These are phyloP conservation scores for Alternaria sp. DNA, from an alignment of 2,329 filamentous ascomycete species.

Conservation along the genomic window DNA sequence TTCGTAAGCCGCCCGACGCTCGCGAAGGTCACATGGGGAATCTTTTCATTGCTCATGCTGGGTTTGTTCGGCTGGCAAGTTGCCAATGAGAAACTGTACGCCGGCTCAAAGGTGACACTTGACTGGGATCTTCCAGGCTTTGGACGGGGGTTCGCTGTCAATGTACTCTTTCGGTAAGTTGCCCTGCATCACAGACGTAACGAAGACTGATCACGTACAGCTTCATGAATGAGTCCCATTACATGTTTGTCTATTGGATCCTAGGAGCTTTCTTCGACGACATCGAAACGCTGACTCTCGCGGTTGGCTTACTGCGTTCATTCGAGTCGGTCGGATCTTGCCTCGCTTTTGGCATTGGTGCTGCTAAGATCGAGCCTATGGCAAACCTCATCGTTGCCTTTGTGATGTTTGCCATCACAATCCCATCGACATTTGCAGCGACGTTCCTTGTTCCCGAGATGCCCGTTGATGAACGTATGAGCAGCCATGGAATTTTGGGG, in stretches of 20 bases:
- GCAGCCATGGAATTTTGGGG: conserved; percentile 1
- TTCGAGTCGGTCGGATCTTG: neutral
- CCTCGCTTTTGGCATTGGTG: conserved; percentile 61
- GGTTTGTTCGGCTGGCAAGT: conserved; percentile 60
- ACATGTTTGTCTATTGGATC: conserved; percentile 63
- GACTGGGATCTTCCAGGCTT: conserved; percentile 59
- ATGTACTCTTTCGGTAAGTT: conserved; percentile 57
- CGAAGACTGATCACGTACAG: conserved; percentile 15
- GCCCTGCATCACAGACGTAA: neutral
- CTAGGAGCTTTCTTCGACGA: conserved; percentile 62
- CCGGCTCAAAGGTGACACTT: conserved; percentile 51
- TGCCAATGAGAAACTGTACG: conserved; percentile 59
- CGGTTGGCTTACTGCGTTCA: conserved; percentile 46
- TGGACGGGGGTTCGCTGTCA: conserved; percentile 58
- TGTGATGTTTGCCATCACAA: conserved; percentile 57
- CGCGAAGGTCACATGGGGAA: conserved; percentile 56
- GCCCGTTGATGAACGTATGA: neutral
- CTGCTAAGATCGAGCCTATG: conserved; percentile 57
- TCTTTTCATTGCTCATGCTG: conserved; percentile 56
- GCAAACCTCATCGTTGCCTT: conserved; percentile 60
- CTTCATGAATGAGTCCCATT: conserved; percentile 62
- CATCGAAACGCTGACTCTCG: conserved; percentile 61
- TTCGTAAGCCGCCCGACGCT: conserved; percentile 53
- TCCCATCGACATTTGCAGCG: conserved; percentile 18
- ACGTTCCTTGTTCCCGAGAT: neutral